Conservation (phyloP, 1,284 basidiomycete species). For the Marasmius oreades region DNA sequence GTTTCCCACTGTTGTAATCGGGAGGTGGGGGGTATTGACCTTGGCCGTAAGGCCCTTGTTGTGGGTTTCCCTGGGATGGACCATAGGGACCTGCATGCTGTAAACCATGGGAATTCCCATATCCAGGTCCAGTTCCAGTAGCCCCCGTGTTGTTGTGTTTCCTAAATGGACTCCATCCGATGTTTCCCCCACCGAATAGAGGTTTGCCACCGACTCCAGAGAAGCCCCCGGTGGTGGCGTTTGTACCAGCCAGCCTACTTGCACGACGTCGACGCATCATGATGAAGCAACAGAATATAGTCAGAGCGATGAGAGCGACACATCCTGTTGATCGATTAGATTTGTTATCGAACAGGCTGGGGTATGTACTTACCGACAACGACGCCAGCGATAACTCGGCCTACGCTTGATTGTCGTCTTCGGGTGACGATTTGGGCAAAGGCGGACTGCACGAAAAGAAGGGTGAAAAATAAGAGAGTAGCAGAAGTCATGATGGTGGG, state of each 20-base stretch:
- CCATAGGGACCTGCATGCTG: too few relatives aligned
- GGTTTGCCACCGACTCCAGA: slow-evolving; percentile 1
- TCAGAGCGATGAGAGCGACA: slow-evolving; percentile 3
- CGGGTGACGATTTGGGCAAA: background rate
- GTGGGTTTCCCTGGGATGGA: too few relatives aligned
- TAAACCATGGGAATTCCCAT: too few relatives aligned
- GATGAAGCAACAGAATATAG: background rate
- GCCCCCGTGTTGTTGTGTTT: background rate
- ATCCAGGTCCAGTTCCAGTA: background rate
- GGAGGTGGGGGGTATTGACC: slow-evolving; percentile 2
- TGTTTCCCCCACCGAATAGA: slow-evolving; percentile 4
- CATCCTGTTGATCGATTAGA: background rate
- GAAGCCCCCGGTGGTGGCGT: background rate
- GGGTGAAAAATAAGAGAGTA: background rate
- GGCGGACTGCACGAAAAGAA: background rate
- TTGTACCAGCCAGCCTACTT: background rate
- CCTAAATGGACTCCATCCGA: slow-evolving; percentile 1
- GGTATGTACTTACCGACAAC: slow-evolving; percentile 9
- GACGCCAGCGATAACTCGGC: slow-evolving; percentile 10
- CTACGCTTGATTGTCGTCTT: background rate
- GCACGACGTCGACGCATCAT: slow-evolving; percentile 3
- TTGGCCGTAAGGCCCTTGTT: background rate
- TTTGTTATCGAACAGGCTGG: background rate
- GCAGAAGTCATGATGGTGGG: background rate
- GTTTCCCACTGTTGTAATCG: background rate